Evolutionary conservation across 2,329 filamentous ascomycete species (phyloP).

Genomic region (Colletotrichum musae): DNA sequence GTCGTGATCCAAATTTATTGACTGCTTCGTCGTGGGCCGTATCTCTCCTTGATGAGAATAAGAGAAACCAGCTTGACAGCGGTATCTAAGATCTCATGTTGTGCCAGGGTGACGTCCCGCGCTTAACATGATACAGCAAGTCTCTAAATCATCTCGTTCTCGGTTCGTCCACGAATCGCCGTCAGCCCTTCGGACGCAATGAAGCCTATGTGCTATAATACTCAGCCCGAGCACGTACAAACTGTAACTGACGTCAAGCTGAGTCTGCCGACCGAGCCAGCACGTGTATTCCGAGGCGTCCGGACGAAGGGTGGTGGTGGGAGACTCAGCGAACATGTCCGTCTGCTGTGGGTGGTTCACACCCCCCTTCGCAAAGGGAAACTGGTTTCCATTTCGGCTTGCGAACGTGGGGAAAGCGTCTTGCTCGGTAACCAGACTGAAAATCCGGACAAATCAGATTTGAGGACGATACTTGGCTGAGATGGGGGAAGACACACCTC

Average conservation of each 20-base stretch:
- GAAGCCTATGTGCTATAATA: background rate
- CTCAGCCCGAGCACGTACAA: background rate
- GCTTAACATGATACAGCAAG: too few species aligned
- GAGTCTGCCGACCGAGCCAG: background rate
- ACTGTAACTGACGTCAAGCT: background rate
- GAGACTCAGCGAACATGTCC: background rate
- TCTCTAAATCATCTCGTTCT: background rate
- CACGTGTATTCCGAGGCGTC: constrained; percentile 24
- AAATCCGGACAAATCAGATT: constrained; percentile 9
- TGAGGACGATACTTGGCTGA: background rate
- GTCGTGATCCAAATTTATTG: background rate
- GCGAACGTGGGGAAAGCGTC: constrained; percentile 6
- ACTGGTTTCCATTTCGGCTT: constrained; percentile 20
- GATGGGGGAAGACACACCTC: background rate
- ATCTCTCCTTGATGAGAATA: too few species aligned
- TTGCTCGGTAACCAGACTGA: background rate
- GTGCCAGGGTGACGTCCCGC: too few species aligned
- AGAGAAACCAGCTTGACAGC: too few species aligned
- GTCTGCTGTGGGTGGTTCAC: background rate
- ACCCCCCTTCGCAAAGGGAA: constrained; percentile 9
- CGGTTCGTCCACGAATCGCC: background rate
- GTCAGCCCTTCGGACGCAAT: background rate
- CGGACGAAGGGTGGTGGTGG: constrained; percentile 6
- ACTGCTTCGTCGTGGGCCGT: too few species aligned
- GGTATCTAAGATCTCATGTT: too few species aligned